A percentile compares a stretch with the other conserved stretches of the same genome.
These are phyloP conservation scores for Mycena citricolor DNA, from an alignment of 1,284 basidiomycete species.

Conservation along the genomic window DNA sequence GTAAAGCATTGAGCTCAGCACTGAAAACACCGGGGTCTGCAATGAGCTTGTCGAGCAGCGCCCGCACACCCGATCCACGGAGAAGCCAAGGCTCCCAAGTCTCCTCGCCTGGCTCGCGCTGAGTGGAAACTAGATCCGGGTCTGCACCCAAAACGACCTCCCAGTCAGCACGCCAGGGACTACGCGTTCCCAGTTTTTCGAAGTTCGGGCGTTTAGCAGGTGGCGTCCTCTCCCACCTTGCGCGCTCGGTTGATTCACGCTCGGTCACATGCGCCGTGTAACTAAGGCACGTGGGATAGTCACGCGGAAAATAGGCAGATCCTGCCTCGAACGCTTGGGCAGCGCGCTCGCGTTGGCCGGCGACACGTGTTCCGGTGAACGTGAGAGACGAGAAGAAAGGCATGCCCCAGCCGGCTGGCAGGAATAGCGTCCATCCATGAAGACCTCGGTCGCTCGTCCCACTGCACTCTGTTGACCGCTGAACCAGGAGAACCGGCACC, in stretches of 20 bases:
- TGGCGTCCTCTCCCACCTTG: constrained; percentile 77
- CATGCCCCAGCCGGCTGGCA: constrained; percentile 88
- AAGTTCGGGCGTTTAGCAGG: constrained; percentile 82
- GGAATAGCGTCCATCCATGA: constrained; percentile 82
- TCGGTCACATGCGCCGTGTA: constrained; percentile 51
- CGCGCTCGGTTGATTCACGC: constrained; percentile 51
- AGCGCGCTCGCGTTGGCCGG: constrained; percentile 75
- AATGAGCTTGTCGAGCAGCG: constrained; percentile 45
- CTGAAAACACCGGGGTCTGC: constrained; percentile 47
- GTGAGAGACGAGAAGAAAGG: constrained; percentile 80
- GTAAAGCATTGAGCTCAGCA: constrained; percentile 55
- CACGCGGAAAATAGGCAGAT: constrained; percentile 73
- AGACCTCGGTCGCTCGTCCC: constrained; percentile 42
- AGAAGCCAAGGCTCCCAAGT: constrained; percentile 62
- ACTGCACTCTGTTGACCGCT: constrained; percentile 62
- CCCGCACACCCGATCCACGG: constrained; percentile 48
- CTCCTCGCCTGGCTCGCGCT: constrained; percentile 39
- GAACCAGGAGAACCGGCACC: constrained; percentile 79
- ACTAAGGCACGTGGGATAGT: constrained; percentile 62
- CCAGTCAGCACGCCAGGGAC: constrained; percentile 82
- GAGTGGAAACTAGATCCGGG: constrained; percentile 48
- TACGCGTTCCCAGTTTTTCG: constrained; percentile 59
- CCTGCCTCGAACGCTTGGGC: constrained; percentile 82
- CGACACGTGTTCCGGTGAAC: constrained; percentile 78
- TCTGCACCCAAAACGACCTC: constrained; percentile 50